Base-by-base conservation (phyloP, 139 green algal species). In the Chlamydomonas schloesseri region DNA sequence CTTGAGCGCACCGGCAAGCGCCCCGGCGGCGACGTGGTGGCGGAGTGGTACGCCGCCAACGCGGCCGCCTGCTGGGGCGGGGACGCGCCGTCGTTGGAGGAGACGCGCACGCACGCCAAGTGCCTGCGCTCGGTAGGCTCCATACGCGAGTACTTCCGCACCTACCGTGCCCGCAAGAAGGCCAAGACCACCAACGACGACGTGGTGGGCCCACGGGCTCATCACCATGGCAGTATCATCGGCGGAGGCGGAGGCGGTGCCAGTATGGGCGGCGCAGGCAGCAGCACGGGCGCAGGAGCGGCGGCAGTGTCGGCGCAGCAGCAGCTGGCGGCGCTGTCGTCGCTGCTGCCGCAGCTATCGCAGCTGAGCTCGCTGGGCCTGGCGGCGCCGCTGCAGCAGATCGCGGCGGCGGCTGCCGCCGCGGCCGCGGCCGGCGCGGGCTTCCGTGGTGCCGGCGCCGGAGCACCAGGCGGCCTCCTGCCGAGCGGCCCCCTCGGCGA, bases 31-130 rank as follows among this genome's bases (percentile, higher is more conserved):
- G 55, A 60, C 13, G 24, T 17, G 20, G 33, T 87, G 21, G 33
- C 29, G 26, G 55, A 0, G 53, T 87, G 81, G 81, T 69, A 87
- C 34, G 33, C 8, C n/a, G 15, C 46, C 34, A 34, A 87, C 33
- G 69, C 81, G 34, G 17, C 34, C 2, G 3, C 69, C 6, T 62
- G 34, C 53, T 79, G 69, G 81, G 69, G 69, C 29, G 47, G 3
- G 9, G 46, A 62, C 13, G 81, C 81, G 34, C 81, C 81, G 2
- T 65, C 69, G 55, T 33, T 87, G 69, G 69, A 78, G 46, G 81
- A 87, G 81, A 87, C 81, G 34, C 81, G 81, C 68, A 87, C 81
- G 29, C 81, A 87, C 81, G 81, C 81, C 34, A 87, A 87, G 81
- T 87, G 81, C 69, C 81, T 87, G 15, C 81, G 81, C 10, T 69